Evolutionary conservation across 768 basidiomycete species (phyloP).

Genomic region (Coprinopsis sp.): DNA sequence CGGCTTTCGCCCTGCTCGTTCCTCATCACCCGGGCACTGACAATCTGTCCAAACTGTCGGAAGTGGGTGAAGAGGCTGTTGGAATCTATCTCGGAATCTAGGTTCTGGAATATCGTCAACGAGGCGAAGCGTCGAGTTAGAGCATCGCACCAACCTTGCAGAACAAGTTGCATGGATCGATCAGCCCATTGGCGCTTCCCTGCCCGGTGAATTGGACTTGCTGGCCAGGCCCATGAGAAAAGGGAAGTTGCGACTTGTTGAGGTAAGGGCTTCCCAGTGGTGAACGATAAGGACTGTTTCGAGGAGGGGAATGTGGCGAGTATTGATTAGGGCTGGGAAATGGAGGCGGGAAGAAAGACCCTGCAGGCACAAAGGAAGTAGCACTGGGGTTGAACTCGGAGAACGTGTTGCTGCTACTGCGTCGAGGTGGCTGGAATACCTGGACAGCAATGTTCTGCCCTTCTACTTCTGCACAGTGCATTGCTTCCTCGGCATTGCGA

Average conservation of each 20-base stretch:
- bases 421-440: constrained; percentile 58
- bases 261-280: constrained; percentile 48
- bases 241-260: constrained; percentile 43
- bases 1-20: constrained; percentile 77
- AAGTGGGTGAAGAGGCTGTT: constrained; percentile 82
- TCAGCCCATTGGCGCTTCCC: constrained; percentile 84
- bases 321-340: constrained; percentile 55
- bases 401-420: constrained; percentile 48
- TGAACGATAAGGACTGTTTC: constrained; percentile 25
- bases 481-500: constrained; percentile 66
- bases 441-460: constrained; percentile 84
- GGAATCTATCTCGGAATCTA: constrained; percentile 81
- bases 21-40: constrained; percentile 91
- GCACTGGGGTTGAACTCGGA: constrained; percentile 72
- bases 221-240: constrained; percentile 85
- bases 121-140: constrained; percentile 2
- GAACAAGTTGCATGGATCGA: constrained; percentile 88
- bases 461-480: constrained; percentile 81
- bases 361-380: constrained; percentile 71
- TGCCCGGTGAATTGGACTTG: constrained; percentile 88
- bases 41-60: constrained; percentile 85
- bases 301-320: constrained; percentile 51
- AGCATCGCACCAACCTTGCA: constrained; percentile 57
- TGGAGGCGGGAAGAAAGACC: constrained; percentile 45
- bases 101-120: constrained; percentile 49